These are phyloP conservation scores for Geranomyces michiganensis DNA, from an alignment of 192 early-diverging fungal species.

Conservation along the genomic window DNA sequence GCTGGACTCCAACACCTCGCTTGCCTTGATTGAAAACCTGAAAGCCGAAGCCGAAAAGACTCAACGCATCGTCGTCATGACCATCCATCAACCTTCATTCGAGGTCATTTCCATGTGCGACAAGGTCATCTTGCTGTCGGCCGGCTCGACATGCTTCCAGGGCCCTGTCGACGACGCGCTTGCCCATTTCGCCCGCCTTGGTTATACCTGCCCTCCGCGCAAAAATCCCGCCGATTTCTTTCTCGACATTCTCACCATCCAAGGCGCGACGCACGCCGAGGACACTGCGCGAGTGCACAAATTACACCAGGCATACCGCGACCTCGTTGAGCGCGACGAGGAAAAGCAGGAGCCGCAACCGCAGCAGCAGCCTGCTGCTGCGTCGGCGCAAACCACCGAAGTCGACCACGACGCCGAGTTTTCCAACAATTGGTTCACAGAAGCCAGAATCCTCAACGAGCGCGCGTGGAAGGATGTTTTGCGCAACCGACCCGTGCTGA, in stretches of 20 bases:
- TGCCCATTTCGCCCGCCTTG: conserved; percentile 42
- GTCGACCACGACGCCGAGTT: neutral
- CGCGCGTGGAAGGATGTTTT: conserved; percentile 3
- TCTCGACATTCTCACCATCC: conserved; percentile 47
- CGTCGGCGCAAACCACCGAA: neutral
- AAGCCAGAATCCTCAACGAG: conserved; percentile 19
- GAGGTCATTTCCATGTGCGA: conserved; percentile 80
- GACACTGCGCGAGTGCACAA: conserved; percentile 20
- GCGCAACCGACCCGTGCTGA: conserved; percentile 7
- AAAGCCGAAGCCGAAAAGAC: conserved; percentile 60
- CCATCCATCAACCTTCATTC: conserved; percentile 85
- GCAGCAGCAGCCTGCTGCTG: neutral
- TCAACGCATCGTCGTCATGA: conserved; percentile 74
- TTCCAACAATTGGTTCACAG: conserved; percentile 19
- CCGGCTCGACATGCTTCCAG: conserved; percentile 5
- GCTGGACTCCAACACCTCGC: conserved; percentile 68
- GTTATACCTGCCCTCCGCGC: conserved; percentile 40
- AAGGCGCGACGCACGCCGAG: neutral
- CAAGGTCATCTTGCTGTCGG: conserved; percentile 67
- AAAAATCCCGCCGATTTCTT: conserved; percentile 53
- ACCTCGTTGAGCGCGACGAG: neutral
- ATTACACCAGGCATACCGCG: conserved; percentile 17
- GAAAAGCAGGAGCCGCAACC: neutral
- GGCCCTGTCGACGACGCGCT: conserved; percentile 30
- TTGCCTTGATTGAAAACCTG: conserved; percentile 68